A percentile compares a stretch with the other conserved stretches of the same genome.
These are phyloP conservation scores for Ascochyta clinopodiicola DNA, from an alignment of 2,329 filamentous ascomycete species.

Conservation along the genomic window DNA sequence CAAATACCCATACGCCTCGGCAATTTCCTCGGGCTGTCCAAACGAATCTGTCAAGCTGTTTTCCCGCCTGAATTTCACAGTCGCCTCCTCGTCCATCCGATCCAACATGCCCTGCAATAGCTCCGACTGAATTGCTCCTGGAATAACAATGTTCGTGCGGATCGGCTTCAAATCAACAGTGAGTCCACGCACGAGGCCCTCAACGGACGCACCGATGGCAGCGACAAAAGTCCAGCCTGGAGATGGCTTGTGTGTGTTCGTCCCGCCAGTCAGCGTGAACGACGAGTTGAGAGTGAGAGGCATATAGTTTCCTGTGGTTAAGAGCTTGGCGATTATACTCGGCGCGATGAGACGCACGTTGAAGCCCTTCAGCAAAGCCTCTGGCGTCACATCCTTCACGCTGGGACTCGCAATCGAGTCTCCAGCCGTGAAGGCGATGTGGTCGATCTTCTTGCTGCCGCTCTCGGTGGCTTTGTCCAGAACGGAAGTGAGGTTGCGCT, in stretches of 20 bases:
- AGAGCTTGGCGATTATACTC: conserved; percentile 51
- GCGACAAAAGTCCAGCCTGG: conserved; percentile 44
- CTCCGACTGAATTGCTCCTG: conserved; percentile 52
- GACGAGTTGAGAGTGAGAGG: conserved; percentile 34
- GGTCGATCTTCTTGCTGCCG: conserved; percentile 40
- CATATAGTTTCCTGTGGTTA: conserved; percentile 46
- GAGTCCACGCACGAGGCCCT: conserved; percentile 48
- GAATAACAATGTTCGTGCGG: conserved; percentile 52
- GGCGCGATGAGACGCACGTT: conserved; percentile 47
- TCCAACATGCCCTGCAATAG: conserved; percentile 41
- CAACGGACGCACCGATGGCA: conserved; percentile 28
- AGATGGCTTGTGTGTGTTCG: conserved; percentile 43
- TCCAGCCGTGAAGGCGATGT: conserved; percentile 43
- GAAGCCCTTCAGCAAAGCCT: conserved; percentile 26
- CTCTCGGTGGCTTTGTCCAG: conserved; percentile 37
- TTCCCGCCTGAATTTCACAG: conserved; percentile 23
- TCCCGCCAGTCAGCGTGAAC: conserved; percentile 52
- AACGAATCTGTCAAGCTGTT: conserved; percentile 31
- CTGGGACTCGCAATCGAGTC: conserved; percentile 25
- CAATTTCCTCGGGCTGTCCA: conserved; percentile 47
- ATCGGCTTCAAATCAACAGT: conserved; percentile 53
- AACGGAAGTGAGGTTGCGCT: conserved; percentile 34
- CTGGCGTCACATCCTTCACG: conserved; percentile 36
- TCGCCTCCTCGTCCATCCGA: conserved; percentile 18
- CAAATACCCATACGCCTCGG: conserved; percentile 53